phyloP scores from a whole-genome alignment of 352 stramenopile genomes.

The Globisporangium camurandrum region DNA sequence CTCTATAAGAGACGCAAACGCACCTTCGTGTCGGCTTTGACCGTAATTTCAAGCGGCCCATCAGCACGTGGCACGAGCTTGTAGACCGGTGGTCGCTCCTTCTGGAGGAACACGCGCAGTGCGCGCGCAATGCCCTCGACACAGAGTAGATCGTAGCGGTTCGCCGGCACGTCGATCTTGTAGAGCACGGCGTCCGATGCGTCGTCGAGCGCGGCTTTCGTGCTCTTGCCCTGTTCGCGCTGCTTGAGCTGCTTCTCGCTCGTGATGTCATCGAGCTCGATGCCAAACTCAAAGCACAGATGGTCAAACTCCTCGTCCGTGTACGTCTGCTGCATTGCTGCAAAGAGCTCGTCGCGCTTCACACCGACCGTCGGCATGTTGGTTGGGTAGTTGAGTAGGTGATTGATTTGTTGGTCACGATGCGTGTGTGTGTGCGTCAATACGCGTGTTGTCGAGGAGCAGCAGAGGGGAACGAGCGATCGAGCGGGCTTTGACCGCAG shows the following conservation, averaged over 20 bases:
- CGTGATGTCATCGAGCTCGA: conserved; percentile 94
- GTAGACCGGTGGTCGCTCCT: conserved; percentile 89
- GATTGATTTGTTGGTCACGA: background rate
- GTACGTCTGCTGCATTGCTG: conserved; percentile 94
- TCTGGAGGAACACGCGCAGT: conserved; percentile 96
- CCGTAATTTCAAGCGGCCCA: conserved; percentile 77
- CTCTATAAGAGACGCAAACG: background rate
- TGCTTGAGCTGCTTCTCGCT: conserved; percentile 84
- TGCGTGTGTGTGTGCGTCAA: background rate
- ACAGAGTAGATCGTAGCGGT: conserved; percentile 99
- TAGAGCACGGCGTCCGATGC: conserved; percentile 93
- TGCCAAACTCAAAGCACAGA: conserved; percentile 99
- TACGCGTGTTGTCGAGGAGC: no score
- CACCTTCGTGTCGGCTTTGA: conserved; percentile 84
- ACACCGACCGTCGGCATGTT: conserved; percentile 97
- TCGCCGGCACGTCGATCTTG: conserved; percentile 99
- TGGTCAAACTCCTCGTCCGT: conserved; percentile 99
- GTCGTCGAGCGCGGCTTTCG: conserved; percentile 31
- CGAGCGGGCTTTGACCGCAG: no score
- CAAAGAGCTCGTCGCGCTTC: conserved; percentile 96
- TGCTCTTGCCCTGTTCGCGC: conserved; percentile 56
- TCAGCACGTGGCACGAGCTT: conserved; percentile 46
- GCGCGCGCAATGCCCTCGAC: conserved; percentile 97
- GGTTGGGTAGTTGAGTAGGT: conserved; percentile 7
- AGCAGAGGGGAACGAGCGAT: no score